Conservation (phyloP, 148 eudicot species). For the Cornus kousa region DNA sequence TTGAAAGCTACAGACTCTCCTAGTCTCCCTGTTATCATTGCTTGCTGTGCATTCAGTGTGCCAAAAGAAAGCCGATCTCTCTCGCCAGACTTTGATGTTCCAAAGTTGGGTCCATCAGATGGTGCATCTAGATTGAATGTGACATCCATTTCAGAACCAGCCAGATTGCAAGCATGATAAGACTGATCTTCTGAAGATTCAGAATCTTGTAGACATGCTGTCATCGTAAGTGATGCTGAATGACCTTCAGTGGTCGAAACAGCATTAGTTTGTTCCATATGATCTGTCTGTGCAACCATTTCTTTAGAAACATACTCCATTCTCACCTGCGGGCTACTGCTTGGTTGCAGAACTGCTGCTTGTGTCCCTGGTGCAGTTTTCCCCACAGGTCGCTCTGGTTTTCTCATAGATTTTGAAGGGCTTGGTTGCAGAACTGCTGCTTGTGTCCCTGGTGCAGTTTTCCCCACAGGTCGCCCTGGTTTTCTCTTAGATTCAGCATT, state of each 20-base stretch:
- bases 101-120: slow-evolving; percentile 32
- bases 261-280: slow-evolving; percentile 16
- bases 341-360: slow-evolving; percentile 17
- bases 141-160: slow-evolving; percentile 14
- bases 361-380: slow-evolving; percentile 68
- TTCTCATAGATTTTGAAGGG: slow-evolving; percentile 33
- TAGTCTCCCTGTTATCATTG: slow-evolving; percentile 54
- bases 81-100: slow-evolving; percentile 23
- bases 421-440: no score
- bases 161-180: slow-evolving; percentile 18
- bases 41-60: slow-evolving; percentile 38
- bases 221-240: slow-evolving; percentile 11
- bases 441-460: no score
- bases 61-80: slow-evolving; percentile 31
- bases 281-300: slow-evolving; percentile 11
- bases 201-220: slow-evolving; percentile 19
- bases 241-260: slow-evolving; percentile 40
- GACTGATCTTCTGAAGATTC: slow-evolving; percentile 19
- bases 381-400: slow-evolving; percentile 71
- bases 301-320: slow-evolving; percentile 15
- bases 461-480: no score
- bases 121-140: neutral
- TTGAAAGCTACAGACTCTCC: slow-evolving; percentile 81
- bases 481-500: slow-evolving; percentile 18
- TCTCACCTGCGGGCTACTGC: slow-evolving; percentile 6